Conservation (phyloP, 1,284 basidiomycete species). For the Irpex rosettiformis region DNA sequence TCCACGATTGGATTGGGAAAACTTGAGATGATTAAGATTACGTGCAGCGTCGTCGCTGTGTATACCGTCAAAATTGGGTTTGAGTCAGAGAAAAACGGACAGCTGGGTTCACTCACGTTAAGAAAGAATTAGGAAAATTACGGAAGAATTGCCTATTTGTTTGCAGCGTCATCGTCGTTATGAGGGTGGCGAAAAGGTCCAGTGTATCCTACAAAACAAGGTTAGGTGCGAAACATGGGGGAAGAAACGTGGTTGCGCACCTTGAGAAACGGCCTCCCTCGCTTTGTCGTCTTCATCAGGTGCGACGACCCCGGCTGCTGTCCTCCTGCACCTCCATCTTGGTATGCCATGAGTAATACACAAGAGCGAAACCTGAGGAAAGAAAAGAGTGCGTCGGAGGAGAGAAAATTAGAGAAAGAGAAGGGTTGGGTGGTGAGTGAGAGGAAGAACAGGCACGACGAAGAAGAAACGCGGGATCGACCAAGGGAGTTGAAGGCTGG, state of each 20-base stretch:
- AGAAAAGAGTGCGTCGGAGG: slow-evolving; percentile 7
- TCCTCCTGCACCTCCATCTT: slow-evolving; percentile 1
- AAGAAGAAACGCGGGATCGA: slow-evolving; percentile 21
- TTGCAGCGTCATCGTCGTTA: slow-evolving; percentile 89
- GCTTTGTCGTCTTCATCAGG: slow-evolving; percentile 96
- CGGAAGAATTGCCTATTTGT: slow-evolving; percentile 96
- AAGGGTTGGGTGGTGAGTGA: slow-evolving; percentile 12
- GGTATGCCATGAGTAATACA: neutral
- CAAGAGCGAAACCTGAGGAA: neutral
- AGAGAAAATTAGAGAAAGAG: slow-evolving; percentile 2
- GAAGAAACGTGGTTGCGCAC: slow-evolving; percentile 35
- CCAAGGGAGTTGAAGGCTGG: slow-evolving; percentile 16
- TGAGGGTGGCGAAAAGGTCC: slow-evolving; percentile 95
- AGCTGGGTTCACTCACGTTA: slow-evolving; percentile 67
- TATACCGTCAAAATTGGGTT: neutral
- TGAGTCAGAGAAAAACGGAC: neutral
- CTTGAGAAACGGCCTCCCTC: slow-evolving; percentile 92
- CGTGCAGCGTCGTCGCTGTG: slow-evolving; percentile 91
- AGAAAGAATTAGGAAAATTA: slow-evolving; percentile 92
- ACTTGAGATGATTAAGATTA: slow-evolving; percentile 95
- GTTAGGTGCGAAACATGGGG: slow-evolving; percentile 12
- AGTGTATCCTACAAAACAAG: slow-evolving; percentile 78
- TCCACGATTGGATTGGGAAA: slow-evolving; percentile 97
- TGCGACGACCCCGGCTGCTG: slow-evolving; percentile 56
- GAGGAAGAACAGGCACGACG: slow-evolving; percentile 25